Conservation (phyloP, 129 eudicot species). For the Chrysanthemum makinoi region DNA sequence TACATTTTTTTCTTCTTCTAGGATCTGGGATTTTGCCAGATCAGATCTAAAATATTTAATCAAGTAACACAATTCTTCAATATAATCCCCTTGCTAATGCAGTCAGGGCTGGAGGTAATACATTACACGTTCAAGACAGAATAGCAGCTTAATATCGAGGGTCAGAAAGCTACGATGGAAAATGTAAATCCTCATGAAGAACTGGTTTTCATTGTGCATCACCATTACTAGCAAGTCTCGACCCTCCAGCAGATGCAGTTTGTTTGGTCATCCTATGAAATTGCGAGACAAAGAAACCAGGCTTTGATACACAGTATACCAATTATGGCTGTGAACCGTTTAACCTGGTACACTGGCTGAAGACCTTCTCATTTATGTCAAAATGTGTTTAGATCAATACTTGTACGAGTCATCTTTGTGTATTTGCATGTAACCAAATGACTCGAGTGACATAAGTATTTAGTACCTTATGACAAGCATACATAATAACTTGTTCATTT, state of each 20-base stretch:
- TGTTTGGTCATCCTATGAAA: background rate
- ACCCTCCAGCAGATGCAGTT: background rate
- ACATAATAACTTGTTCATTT: background rate
- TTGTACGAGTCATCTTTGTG: conserved; percentile 7
- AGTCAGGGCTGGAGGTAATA: conserved; percentile 24
- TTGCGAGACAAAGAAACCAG: too few species aligned
- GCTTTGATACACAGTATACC: background rate
- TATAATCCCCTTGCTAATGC: conserved; percentile 2
- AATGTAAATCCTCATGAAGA: background rate
- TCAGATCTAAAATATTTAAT: background rate
- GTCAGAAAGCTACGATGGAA: background rate
- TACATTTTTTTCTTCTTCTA: background rate
- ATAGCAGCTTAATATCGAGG: conserved; percentile 23
- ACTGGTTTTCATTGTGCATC: background rate
- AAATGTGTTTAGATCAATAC: background rate
- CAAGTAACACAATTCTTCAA: background rate
- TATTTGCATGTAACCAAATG: conserved; percentile 10
- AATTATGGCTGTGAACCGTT: background rate
- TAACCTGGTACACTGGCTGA: background rate
- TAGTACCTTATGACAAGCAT: background rate
- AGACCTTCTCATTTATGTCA: background rate
- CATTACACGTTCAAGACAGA: conserved; percentile 12
- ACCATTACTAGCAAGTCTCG: background rate
- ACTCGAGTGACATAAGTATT: background rate
- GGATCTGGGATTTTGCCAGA: background rate